Evolutionary conservation across 129 eudicot genomes (phyloP), one percentile per base, ranked within the genome.

Genomic region (Logfia minima): DNA sequence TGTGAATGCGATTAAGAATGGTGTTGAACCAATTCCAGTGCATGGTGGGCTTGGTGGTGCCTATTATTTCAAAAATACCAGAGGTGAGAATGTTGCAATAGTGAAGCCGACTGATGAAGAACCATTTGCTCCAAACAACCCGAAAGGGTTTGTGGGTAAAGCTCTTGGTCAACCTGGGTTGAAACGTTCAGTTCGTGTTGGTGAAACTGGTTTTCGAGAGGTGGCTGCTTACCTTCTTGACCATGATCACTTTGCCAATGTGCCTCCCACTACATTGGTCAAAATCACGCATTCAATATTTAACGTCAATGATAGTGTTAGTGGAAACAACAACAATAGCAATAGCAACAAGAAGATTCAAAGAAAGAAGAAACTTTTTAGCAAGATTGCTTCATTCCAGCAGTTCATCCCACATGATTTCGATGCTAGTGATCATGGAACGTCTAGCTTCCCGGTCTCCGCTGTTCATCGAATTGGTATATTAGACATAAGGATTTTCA

Each of bases 351-450:
- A 72, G 26, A 89, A 84, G 69, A 74, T 84, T 68, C 86, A 80
- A 66, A 78, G 75, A 70, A 86, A 83, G 81, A 78, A 76, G 77
- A 83, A 83, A 70, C 80, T 76, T 35, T 91, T 87, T 66, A 93
- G 96, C 88, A 94, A 94, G 87, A 89, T 94, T 75, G 98, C 98
- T 52, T 94, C 98, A 22, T 84, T 91, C 23, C 98, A 94, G 75
- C 92, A 89, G 72, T 94, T 85, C 70, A 84, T 94, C 34, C 85
- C 83, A 3, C 98, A 94, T 83, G 98, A 94, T 89, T 94, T 84
- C 77, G 98, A 94, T 85, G 98, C 98, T n/a, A 88, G 97, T 70
- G 98, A 94, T 75, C 85, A 91, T 75, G 98, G 98, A 56, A 91
- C 98, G 6, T 94, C 98, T 2, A 91, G 92, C 74, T 94, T 84